Evolutionary conservation across 176 grass and related monocot species (phyloP).

Genomic region (Pontederia crassipes): DNA sequence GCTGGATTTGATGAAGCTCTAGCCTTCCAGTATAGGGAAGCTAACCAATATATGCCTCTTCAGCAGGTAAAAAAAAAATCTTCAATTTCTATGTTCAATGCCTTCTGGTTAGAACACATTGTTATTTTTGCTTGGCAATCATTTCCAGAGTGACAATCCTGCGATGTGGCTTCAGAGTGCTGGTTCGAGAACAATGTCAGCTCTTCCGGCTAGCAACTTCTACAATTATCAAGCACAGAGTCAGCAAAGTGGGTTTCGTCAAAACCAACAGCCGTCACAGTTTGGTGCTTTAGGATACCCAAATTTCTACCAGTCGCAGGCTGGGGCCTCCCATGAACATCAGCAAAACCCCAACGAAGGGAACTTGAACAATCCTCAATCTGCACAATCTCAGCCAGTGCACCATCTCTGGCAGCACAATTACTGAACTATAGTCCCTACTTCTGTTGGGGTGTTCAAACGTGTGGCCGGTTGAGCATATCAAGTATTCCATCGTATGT

Average conservation of each 20-base stretch:
- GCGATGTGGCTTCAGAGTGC: conserved; percentile 79
- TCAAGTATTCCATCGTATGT: background rate
- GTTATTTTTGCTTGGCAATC: background rate
- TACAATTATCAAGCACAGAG: conserved; percentile 74
- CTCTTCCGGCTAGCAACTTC: conserved; percentile 44
- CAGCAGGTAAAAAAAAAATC: conserved; percentile 54
- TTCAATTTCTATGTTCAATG: background rate
- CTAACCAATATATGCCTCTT: conserved; percentile 65
- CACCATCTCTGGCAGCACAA: conserved; percentile 80
- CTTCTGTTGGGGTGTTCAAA: background rate
- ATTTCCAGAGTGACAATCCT: conserved; percentile 57
- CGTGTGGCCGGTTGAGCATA: background rate
- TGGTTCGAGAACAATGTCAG: conserved; percentile 67
- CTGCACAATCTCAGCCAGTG: conserved; percentile 2
- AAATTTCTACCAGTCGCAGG: conserved; percentile 40
- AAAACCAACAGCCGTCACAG: conserved; percentile 65
- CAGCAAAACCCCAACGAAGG: conserved; percentile 45
- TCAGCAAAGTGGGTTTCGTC: conserved; percentile 64
- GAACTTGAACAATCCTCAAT: conserved; percentile 51
- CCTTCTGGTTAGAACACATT: background rate
- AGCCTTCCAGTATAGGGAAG: conserved; percentile 77
- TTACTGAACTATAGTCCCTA: conserved; percentile 37
- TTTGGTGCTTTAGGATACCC: conserved; percentile 47
- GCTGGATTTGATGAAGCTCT: conserved; percentile 77
- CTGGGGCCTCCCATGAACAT: conserved; percentile 53